Percentiles rank a stretch among this genome's conserved stretches.
These are phyloP conservation scores for Luffa aegyptiaca DNA, from an alignment of 306 rosid species.

Conservation along the genomic window DNA sequence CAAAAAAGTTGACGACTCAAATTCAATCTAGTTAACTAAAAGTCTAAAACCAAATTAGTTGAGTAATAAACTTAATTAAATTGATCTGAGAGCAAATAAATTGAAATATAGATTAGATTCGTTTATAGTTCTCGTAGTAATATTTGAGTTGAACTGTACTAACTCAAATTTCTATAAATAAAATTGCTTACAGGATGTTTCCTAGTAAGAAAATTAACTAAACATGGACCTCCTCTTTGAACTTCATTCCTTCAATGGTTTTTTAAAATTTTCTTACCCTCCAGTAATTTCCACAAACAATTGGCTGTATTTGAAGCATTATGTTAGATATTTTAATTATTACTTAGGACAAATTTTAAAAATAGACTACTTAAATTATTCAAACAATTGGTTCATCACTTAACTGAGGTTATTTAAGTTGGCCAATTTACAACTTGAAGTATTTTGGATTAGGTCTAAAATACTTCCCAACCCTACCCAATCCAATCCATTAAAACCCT, in stretches of 20 bases:
- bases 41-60: too few species aligned
- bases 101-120: neutral
- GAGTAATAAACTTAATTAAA: too few species aligned
- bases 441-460: neutral
- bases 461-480: neutral
- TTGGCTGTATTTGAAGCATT: neutral
- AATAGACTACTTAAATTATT: neutral
- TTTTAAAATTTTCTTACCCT: neutral
- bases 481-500: neutral
- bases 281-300: neutral
- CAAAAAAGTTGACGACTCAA: neutral
- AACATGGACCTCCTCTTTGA: neutral
- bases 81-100: too few species aligned
- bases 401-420: neutral
- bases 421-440: neutral
- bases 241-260: neutral
- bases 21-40: neutral
- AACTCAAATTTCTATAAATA: neutral
- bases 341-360: neutral
- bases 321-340: neutral
- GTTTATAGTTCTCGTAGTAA: too few species aligned
- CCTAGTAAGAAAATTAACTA: neutral
- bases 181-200: neutral
- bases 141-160: neutral
- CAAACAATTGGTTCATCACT: neutral